Conservation (phyloP, 2,329 filamentous ascomycete genomes). For the Blumeria graminis region DNA sequence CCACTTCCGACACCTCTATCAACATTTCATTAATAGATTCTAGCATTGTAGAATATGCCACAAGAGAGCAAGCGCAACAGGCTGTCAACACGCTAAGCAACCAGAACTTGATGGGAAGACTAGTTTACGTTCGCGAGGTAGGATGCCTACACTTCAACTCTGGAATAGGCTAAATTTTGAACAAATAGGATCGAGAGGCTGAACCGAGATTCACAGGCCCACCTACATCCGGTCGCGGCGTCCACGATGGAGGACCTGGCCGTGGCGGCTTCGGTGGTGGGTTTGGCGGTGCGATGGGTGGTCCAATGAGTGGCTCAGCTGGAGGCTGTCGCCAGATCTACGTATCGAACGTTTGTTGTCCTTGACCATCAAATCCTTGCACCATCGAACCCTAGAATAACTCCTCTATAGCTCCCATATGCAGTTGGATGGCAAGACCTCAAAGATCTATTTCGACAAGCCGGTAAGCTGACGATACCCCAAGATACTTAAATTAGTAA, state of each 20-base stretch:
- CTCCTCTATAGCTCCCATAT: constrained; percentile 55
- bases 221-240: constrained; percentile 36
- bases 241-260: constrained; percentile 23
- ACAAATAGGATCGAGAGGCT: constrained; percentile 67
- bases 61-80: constrained; percentile 93
- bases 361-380: constrained; percentile 10
- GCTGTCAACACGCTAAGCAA: constrained; percentile 96
- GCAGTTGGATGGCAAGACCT: constrained; percentile 97
- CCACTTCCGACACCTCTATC: neutral
- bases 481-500: constrained; percentile 8
- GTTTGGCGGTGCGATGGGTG: constrained; percentile 18
- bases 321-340: constrained; percentile 76
- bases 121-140: constrained; percentile 97
- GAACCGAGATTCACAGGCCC: constrained; percentile 86
- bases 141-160: constrained; percentile 7
- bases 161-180: neutral
- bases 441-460: constrained; percentile 95
- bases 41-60: constrained; percentile 99
- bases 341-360: constrained; percentile 79
- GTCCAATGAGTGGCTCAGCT: constrained; percentile 25
- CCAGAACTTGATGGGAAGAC: constrained; percentile 92
- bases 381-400: constrained; percentile 15
- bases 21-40: constrained; percentile 2
- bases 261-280: constrained; percentile 29
- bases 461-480: constrained; percentile 39